phyloP scores from a whole-genome alignment of 1,139 yeast species.

The Diutina catenulata region DNA sequence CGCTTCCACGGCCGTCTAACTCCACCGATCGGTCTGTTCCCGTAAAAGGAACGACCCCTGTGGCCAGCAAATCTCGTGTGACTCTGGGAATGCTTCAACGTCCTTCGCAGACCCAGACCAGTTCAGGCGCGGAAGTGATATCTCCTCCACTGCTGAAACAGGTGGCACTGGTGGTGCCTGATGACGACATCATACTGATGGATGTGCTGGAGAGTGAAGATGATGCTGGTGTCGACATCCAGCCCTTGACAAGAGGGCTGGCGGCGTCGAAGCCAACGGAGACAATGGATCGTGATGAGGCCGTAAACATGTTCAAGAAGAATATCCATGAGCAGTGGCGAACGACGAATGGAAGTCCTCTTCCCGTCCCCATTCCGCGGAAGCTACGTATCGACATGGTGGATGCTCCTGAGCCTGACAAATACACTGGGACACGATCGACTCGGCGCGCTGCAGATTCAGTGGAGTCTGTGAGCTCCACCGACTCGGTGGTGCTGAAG shows the following conservation, averaged over 20 bases:
- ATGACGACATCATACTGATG: neutral
- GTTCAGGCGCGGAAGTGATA: neutral
- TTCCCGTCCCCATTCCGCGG: neutral
- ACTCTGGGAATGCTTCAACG: conserved; percentile 4
- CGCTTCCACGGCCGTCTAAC: neutral
- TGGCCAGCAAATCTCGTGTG: neutral
- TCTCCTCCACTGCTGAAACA: neutral
- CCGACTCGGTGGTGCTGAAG: no score
- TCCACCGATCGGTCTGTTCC: neutral
- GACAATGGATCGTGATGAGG: neutral
- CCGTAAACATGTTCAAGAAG: conserved; percentile 1
- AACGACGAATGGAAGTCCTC: neutral
- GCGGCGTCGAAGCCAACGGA: neutral
- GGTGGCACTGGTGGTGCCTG: conserved; percentile 2
- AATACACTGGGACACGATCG: no score
- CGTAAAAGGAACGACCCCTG: neutral
- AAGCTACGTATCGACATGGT: neutral
- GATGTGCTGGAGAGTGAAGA: neutral
- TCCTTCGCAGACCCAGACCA: neutral
- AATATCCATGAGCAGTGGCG: neutral
- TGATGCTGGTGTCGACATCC: neutral
- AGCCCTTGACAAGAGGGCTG: neutral
- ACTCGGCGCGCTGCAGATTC: no score
- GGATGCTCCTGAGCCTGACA: neutral
- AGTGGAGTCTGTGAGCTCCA: no score